These are phyloP conservation scores for Paramyrothecium roridum DNA, from an alignment of 2,329 filamentous ascomycete species.

Conservation along the genomic window DNA sequence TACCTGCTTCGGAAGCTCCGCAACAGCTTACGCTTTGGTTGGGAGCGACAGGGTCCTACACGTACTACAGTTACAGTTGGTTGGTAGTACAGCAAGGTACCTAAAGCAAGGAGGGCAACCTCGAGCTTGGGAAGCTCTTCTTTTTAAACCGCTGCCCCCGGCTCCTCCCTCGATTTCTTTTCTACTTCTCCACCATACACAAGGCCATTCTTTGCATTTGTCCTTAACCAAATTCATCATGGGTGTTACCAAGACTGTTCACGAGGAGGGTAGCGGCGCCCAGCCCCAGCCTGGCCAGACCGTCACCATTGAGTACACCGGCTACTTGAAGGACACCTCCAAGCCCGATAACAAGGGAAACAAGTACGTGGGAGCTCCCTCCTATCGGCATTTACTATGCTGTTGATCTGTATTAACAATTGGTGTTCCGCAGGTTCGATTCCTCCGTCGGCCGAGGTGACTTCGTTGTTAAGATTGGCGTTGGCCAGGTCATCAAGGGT, in stretches of 20 bases:
- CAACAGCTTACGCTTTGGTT: not conserved
- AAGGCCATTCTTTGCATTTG: slow-evolving; percentile 7
- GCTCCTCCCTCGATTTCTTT: slow-evolving; percentile 12
- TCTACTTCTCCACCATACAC: slow-evolving; percentile 6
- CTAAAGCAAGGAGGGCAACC: no score
- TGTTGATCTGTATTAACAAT: slow-evolving; percentile 8
- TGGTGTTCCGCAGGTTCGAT: slow-evolving; percentile 69
- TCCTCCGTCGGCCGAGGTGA: slow-evolving; percentile 74
- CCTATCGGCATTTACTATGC: not conserved
- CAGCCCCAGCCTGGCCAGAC: slow-evolving; percentile 64
- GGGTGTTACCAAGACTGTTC: slow-evolving; percentile 69
- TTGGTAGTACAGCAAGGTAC: no score
- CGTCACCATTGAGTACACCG: slow-evolving; percentile 88
- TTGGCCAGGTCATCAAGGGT: slow-evolving; percentile 86
- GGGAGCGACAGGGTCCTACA: no score
- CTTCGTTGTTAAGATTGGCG: slow-evolving; percentile 76
- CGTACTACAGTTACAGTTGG: no score
- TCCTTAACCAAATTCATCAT: slow-evolving; percentile 41
- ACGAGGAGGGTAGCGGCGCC: slow-evolving; percentile 59
- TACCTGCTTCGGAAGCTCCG: not conserved
- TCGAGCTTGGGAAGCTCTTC: slow-evolving; percentile 4
- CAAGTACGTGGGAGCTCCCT: slow-evolving; percentile 53
- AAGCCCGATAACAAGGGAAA: slow-evolving; percentile 64
- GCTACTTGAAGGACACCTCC: slow-evolving; percentile 70
- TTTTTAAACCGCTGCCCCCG: slow-evolving; percentile 9